Evolutionary conservation across 164 flowering plant genomes (phyloP), one percentile per base, ranked within the genome.

Genomic region (Tetracentron sinense): DNA sequence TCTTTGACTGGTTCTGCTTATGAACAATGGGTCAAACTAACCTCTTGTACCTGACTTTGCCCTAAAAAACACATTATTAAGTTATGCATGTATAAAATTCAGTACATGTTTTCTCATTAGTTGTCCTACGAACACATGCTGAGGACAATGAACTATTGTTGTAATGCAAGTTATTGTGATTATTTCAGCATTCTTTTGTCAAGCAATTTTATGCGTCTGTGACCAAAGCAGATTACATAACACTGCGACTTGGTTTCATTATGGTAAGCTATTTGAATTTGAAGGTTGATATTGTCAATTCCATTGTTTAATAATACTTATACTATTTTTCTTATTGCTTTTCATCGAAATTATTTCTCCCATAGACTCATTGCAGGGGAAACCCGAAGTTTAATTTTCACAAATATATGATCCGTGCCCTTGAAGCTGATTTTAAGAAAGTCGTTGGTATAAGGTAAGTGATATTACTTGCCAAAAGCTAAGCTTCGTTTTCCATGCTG

Each of bases 391-490:
- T 81, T 62, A 70, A 90, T 79, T 90, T 90, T 72, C 86, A 90
- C 73, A 74, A 76, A 67, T 86, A 86, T 80, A 84, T 90, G 88
- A 63, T 81, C 44, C 81, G 89, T 30, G 76, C 87, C 28, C 81
- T 85, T 62, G 85, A 82, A 67, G 68, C 65, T 55, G 96, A 90
- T 68, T 88, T 86, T 75, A 86, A 77, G 66, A 88, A 72, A 64
- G 79, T 90, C 54, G 86, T 87, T 59, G 84, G 89, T 62, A 88
- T 90, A 62, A 87, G 96, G 96, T 88, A 79, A 75, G 11, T 58
- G 42, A n/a, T n/a, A n/a, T n/a, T n/a, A n/a, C n/a, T n/a, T n/a
- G n/a, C n/a, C n/a, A n/a, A n/a, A n/a, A n/a, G n/a, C n/a, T n/a
- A n/a, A 7, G 19, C 51, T 2, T 28, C 14, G 23, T 25, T 26